These are phyloP conservation scores for Phytophthora gonapodyides DNA, from an alignment of 352 stramenopile genomes.

Conservation along the genomic window DNA sequence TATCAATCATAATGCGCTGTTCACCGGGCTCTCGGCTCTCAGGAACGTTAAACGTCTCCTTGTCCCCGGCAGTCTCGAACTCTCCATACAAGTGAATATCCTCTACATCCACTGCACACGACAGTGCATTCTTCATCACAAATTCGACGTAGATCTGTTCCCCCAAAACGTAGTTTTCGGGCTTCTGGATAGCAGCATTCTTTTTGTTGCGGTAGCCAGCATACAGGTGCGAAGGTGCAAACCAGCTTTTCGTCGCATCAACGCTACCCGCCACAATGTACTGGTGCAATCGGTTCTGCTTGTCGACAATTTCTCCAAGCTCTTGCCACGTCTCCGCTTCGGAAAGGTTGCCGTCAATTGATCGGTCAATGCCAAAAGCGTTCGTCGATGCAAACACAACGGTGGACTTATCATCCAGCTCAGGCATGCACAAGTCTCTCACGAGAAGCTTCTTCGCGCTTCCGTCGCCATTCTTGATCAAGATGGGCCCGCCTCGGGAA, in stretches of 20 bases:
- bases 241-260: constrained; percentile 47
- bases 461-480: constrained; percentile 36
- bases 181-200: constrained; percentile 41
- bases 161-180: constrained; percentile 67
- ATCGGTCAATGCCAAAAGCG: constrained; percentile 65
- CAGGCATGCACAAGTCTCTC: constrained; percentile 74
- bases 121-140: constrained; percentile 87
- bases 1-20: constrained; percentile 59
- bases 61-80: constrained; percentile 45
- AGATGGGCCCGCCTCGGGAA: constrained; percentile 26
- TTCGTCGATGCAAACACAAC: constrained; percentile 84
- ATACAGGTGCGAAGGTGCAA: constrained; percentile 54
- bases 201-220: constrained; percentile 67
- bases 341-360: constrained; percentile 66
- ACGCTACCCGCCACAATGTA: constrained; percentile 39
- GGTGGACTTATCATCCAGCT: constrained; percentile 82
- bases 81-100: constrained; percentile 83
- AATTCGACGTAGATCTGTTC: constrained; percentile 89
- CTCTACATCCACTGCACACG: constrained; percentile 80
- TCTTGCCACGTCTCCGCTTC: constrained; percentile 69
- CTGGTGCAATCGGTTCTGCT: constrained; percentile 69
- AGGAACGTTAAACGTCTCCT: constrained; percentile 51
- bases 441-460: constrained; percentile 69
- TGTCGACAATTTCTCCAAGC: constrained; percentile 56
- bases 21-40: constrained; percentile 32